Percentiles rank a stretch among this genome's conserved stretches.
phyloP scores from a whole-genome alignment of 176 grass and related monocot species.

The Eleusine coracana region DNA sequence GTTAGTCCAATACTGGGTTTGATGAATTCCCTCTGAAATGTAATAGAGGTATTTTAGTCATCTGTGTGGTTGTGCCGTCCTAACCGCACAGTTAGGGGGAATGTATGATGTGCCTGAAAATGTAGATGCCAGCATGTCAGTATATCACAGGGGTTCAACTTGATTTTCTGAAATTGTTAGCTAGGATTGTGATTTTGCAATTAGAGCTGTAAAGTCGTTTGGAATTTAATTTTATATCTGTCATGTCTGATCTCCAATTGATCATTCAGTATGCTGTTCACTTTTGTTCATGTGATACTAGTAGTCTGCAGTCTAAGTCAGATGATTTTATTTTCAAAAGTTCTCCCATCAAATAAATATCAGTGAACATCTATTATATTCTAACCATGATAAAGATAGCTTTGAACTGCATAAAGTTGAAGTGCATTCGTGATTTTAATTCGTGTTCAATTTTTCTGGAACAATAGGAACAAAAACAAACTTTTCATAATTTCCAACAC shows the following conservation, averaged over 20 bases:
- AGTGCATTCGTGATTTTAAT: neutral
- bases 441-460: neutral
- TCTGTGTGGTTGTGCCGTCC: neutral
- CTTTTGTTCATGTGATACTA: neutral
- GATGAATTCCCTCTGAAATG: neutral
- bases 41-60: neutral
- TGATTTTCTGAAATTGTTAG: neutral
- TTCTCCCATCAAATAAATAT: neutral
- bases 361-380: neutral
- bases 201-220: neutral
- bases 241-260: neutral
- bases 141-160: neutral
- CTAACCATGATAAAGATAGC: neutral
- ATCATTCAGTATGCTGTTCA: neutral
- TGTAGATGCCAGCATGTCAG: neutral
- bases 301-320: neutral
- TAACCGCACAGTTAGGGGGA: neutral
- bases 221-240: neutral
- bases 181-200: neutral
- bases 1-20: slow-evolving; percentile 5
- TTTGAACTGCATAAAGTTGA: neutral
- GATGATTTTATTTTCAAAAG: neutral
- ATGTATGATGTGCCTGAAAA: neutral
- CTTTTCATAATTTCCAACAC: neutral
- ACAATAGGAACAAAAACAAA: neutral